phyloP scores from a whole-genome alignment of 148 eudicot genomes.

The Bassia scoparia region DNA sequence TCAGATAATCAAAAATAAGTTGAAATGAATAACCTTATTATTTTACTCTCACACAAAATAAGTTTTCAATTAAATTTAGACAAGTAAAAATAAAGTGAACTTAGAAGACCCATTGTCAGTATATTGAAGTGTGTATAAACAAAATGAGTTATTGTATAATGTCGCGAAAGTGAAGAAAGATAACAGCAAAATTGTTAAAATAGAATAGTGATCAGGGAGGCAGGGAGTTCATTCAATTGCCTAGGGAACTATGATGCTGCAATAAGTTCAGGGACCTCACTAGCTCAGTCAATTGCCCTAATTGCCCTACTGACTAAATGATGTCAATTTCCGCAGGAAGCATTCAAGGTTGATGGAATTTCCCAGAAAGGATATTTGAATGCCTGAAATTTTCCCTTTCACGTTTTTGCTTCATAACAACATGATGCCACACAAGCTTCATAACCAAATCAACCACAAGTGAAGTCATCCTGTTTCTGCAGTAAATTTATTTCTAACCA shows the following conservation, averaged over 20 bases:
- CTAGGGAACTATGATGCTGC: background rate
- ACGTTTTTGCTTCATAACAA: background rate
- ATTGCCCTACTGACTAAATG: too few relatives aligned
- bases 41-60: too few relatives aligned
- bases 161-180: background rate
- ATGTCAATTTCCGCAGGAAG: too few relatives aligned
- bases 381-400: background rate
- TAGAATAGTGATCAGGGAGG: background rate
- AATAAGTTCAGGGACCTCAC: background rate
- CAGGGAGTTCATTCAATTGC: background rate
- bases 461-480: background rate
- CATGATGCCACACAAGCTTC: background rate
- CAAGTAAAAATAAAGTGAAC: too few relatives aligned
- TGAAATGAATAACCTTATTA: too few relatives aligned
- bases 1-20: too few relatives aligned
- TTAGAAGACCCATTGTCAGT: too few relatives aligned
- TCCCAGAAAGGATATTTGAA: background rate
- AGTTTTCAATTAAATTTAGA: too few relatives aligned
- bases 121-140: background rate
- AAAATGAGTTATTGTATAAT: background rate
- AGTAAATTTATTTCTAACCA: too few relatives aligned
- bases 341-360: too few relatives aligned
- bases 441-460: background rate
- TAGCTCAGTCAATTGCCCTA: too few relatives aligned
- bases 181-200: too few relatives aligned